phyloP scores from a whole-genome alignment of 495 filamentous ascomycete species.

The Aspergillus indologenus region DNA sequence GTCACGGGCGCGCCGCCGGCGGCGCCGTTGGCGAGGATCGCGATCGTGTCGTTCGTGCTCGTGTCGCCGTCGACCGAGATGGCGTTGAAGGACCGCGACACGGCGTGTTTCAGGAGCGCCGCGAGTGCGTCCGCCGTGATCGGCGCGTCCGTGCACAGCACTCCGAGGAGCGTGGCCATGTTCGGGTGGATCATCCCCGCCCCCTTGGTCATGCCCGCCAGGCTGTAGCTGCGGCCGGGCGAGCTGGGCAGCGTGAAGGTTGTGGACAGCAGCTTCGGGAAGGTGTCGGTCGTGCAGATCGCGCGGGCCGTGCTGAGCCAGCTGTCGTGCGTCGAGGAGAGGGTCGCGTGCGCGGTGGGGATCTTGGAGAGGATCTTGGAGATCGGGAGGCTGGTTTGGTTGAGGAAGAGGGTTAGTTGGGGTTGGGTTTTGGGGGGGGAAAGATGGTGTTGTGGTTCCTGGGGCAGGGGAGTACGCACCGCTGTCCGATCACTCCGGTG shows the following conservation, averaged over 20 bases:
- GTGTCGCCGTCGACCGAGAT: constrained; percentile 97
- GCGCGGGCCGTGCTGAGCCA: constrained; percentile 86
- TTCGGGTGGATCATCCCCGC: constrained; percentile 99
- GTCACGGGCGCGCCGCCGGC: constrained; percentile 69
- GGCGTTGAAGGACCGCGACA: constrained; percentile 88
- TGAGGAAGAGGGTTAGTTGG: not conserved
- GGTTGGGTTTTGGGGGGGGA: not conserved
- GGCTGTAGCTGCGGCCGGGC: constrained; percentile 65
- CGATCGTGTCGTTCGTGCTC: constrained; percentile 94
- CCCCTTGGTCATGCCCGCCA: constrained; percentile 96
- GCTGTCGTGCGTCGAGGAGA: constrained; percentile 73
- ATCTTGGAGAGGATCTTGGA: constrained; percentile 83
- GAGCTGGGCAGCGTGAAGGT: constrained; percentile 84
- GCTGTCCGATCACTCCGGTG: constrained; percentile 96
- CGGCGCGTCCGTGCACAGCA: constrained; percentile 90
- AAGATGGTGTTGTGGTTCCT: too few relatives aligned
- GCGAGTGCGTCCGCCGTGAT: constrained; percentile 67
- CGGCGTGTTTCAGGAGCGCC: constrained; percentile 67
- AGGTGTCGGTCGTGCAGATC: constrained; percentile 98
- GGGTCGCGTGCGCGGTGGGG: constrained; percentile 64
- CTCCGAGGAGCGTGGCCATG: constrained; percentile 94
- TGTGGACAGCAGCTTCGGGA: constrained; percentile 89
- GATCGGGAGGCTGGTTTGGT: constrained; percentile 68
- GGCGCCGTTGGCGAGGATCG: constrained; percentile 90
- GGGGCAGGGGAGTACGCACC: constrained; percentile 49